Evolutionary conservation across 345 rosid species (phyloP).

Genomic region (Cardamine chenopodiifolia): DNA sequence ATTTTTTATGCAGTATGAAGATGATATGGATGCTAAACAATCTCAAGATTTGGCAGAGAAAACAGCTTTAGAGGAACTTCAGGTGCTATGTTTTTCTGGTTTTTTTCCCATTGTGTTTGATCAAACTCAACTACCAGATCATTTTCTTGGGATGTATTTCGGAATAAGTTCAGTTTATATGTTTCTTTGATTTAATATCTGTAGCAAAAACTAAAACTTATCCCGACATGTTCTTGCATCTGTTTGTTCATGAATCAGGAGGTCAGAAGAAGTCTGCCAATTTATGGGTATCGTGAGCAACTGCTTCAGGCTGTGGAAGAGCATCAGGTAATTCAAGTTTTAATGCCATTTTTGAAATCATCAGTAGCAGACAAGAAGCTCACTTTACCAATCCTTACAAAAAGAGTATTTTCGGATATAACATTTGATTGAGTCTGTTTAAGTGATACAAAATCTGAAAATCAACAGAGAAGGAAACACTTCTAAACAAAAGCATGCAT

Average conservation of each 20-base stretch:
- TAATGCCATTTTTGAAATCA: neutral
- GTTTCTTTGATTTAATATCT: constrained; percentile 7
- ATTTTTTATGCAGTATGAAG: constrained; percentile 55
- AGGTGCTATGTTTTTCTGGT: constrained; percentile 50
- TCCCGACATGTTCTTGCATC: constrained; percentile 5
- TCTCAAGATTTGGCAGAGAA: constrained; percentile 52
- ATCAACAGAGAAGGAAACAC: constrained; percentile 7
- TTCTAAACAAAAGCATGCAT: constrained; percentile 3
- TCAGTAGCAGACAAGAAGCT: constrained; percentile 12
- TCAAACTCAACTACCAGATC: constrained; percentile 21
- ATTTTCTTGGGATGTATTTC: constrained; percentile 4
- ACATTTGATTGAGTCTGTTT: constrained; percentile 4
- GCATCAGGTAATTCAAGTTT: constrained; percentile 64
- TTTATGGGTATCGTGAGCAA: constrained; percentile 78
- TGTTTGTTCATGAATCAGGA: constrained; percentile 53
- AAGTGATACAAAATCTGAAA: constrained; percentile 16
- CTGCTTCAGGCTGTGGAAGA: constrained; percentile 74
- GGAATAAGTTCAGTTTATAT: constrained; percentile 1
- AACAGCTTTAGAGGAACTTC: constrained; percentile 79
- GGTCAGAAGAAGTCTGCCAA: constrained; percentile 83
- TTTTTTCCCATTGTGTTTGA: constrained; percentile 1
- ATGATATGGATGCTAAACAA: constrained; percentile 45
- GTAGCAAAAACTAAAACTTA: constrained; percentile 9
- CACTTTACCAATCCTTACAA: neutral
- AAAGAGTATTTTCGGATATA: neutral